Evolutionary conservation across 1,284 basidiomycete species (phyloP), one percentile per base, ranked within the genome.

Genomic region (Ganoderma leucocontextum): DNA sequence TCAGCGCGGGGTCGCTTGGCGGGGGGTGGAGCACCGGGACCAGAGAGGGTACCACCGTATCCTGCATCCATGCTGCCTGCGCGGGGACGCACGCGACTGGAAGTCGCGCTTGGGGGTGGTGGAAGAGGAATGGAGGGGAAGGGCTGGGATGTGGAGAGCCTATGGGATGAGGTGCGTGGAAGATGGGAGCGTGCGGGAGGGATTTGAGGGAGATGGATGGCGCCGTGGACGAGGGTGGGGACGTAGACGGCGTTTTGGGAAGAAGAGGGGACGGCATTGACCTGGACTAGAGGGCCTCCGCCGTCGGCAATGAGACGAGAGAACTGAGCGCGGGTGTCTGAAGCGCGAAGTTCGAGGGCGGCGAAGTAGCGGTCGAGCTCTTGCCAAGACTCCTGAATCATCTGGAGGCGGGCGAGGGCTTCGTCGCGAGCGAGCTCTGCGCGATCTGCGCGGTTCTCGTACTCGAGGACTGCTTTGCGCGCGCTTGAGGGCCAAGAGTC

Each of bases 391-490:
- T 89, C 86, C 52, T 82, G 76, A 62, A 90, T 74, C 64, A 82
- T 77, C 66, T 83, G 80, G 70, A 86, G 77, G 9, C 86, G 83
- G 2, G 85, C 83, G 38, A 87, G 84, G 9, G 86, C 84, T 3
- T 91, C 89, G 71, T 90, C 89, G 62, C 87, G 82, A 6, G 83
- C 84, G 35, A 79, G 75, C 77, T 91, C 87, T 13, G 86, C 85
- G 63, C 80, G 79, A 38, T 83, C 80, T 15, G 83, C 80, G 63
- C 85, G 86, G 41, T 82, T 80, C 69, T 90, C 87, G 67, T 80
- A 84, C 2, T 89, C 85, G 58, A 75, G 73, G 78, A 80, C 81
- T 73, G 77, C 75, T 65, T 81, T 80, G 35, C 81, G 75, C 49
- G 82, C 76, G 36, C 68, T 64, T 33, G 80, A 76, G 64, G 80